Percentiles rank a stretch among this genome's conserved stretches.
Evolutionary conservation across 2,329 filamentous ascomycete genomes (phyloP).

Genomic region (Colletotrichum tabaci): DNA sequence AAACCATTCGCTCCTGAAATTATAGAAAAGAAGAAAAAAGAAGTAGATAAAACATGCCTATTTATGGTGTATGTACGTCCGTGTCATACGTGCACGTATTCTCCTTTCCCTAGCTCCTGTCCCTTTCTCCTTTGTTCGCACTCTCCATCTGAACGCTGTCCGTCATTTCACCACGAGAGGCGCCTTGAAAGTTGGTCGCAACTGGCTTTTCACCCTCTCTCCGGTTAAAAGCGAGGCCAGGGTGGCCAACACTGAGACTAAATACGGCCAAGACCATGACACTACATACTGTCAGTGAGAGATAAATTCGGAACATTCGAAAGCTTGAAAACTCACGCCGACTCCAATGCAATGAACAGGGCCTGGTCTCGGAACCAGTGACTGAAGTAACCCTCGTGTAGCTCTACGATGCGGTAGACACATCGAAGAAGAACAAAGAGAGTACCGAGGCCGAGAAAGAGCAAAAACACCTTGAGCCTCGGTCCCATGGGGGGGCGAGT

Average conservation of each 20-base stretch:
- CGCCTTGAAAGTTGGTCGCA: no score
- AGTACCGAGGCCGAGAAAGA: constrained; percentile 64
- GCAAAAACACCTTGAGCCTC: constrained; percentile 64
- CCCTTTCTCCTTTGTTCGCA: neutral
- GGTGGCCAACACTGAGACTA: constrained; percentile 28
- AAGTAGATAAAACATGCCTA: no score
- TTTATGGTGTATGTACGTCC: no score
- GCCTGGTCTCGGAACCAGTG: constrained; percentile 61
- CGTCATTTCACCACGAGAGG: neutral
- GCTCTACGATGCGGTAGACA: constrained; percentile 71
- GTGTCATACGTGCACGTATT: neutral
- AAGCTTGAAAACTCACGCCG: constrained; percentile 44
- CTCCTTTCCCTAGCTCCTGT: neutral
- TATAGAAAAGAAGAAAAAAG: no score
- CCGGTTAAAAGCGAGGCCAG: constrained; percentile 19
- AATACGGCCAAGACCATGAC: constrained; percentile 34
- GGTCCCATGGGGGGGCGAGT: constrained; percentile 48
- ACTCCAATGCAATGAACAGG: constrained; percentile 62
- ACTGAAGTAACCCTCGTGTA: constrained; percentile 69
- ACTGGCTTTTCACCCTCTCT: no score
- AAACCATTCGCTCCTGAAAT: no score
- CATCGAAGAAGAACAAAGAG: constrained; percentile 70
- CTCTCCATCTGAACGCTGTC: neutral
- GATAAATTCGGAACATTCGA: no score
- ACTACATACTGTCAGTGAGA: neutral